phyloP scores from a whole-genome alignment of 1,139 yeast species.

The Komagataea norvegica region DNA sequence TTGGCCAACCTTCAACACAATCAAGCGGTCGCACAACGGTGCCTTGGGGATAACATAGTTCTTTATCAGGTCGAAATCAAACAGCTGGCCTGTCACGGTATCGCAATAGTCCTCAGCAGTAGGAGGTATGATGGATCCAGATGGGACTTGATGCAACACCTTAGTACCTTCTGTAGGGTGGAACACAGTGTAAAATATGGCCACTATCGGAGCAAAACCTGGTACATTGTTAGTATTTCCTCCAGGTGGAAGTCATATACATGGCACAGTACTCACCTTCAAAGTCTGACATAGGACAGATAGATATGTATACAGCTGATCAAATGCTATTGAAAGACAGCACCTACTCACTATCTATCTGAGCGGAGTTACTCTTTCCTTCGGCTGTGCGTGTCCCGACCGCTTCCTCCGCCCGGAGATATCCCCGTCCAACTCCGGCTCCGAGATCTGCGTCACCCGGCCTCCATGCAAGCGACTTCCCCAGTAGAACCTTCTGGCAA shows the following conservation, averaged over 20 bases:
- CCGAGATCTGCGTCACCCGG: not conserved
- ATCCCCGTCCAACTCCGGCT: conserved; percentile 1
- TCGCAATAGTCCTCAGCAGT: conserved; percentile 31
- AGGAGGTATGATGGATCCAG: conserved; percentile 44
- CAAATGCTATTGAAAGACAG: too few species aligned
- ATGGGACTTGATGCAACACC: conserved; percentile 89
- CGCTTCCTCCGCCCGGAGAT: not conserved
- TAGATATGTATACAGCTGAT: too few species aligned
- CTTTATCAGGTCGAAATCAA: conserved; percentile 81
- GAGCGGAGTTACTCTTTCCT: too few species aligned
- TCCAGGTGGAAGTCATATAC: not conserved
- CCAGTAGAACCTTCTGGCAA: conserved; percentile 9
- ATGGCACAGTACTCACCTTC: conserved; percentile 15
- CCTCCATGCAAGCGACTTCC: not conserved
- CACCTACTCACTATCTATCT: too few species aligned
- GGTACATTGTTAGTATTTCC: conserved; percentile 1
- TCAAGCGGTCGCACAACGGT: conserved; percentile 74
- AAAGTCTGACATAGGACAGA: conserved; percentile 14
- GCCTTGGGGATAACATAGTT: conserved; percentile 94
- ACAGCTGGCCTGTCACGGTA: conserved; percentile 41
- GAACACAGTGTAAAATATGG: conserved; percentile 85
- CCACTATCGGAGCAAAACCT: conserved; percentile 81
- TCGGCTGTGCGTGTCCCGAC: too few species aligned
- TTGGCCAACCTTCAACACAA: conserved; percentile 67
- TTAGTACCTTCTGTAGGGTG: conserved; percentile 96